A percentile compares a stretch with the other conserved stretches of the same genome.
phyloP scores from a whole-genome alignment of 176 grass and related monocot species.

The Secale cereale region DNA sequence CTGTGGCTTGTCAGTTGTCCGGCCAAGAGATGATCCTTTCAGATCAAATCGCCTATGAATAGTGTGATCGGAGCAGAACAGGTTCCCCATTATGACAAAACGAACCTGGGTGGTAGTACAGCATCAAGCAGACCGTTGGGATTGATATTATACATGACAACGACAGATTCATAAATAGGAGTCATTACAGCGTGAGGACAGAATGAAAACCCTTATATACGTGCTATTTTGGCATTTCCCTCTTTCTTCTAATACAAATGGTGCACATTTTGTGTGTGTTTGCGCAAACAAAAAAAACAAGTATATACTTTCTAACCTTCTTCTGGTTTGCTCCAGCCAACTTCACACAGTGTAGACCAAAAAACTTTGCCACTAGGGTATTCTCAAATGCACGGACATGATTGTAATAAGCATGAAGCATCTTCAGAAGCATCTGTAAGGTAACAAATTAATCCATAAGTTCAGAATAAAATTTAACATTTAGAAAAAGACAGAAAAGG shows the following conservation, averaged over 20 bases:
- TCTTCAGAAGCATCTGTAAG: constrained; percentile 77
- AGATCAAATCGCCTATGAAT: constrained; percentile 94
- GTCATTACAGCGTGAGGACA: background rate
- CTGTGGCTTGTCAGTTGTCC: constrained; percentile 66
- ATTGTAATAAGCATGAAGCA: constrained; percentile 89
- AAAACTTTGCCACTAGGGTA: constrained; percentile 89
- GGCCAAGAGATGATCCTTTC: constrained; percentile 89
- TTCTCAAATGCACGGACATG: constrained; percentile 74
- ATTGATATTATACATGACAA: constrained; percentile 2
- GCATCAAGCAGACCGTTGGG: constrained; percentile 23
- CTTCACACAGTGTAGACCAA: constrained; percentile 86
- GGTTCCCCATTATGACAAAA: constrained; percentile 98
- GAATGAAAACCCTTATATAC: background rate
- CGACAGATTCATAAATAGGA: background rate
- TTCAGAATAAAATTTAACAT: constrained; percentile 9
- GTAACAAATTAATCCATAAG: constrained; percentile 5
- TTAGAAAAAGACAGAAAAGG: constrained; percentile 5
- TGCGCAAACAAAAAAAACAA: background rate
- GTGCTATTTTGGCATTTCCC: background rate
- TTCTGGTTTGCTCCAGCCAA: constrained; percentile 69
- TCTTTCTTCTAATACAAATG: background rate
- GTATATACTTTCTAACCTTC: constrained; percentile 59
- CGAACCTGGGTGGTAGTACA: constrained; percentile 58
- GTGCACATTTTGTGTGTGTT: background rate
- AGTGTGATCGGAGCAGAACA: constrained; percentile 74